Evolutionary conservation across 495 filamentous ascomycete genomes (phyloP).

Genomic region (Tuber umbilicatum): DNA sequence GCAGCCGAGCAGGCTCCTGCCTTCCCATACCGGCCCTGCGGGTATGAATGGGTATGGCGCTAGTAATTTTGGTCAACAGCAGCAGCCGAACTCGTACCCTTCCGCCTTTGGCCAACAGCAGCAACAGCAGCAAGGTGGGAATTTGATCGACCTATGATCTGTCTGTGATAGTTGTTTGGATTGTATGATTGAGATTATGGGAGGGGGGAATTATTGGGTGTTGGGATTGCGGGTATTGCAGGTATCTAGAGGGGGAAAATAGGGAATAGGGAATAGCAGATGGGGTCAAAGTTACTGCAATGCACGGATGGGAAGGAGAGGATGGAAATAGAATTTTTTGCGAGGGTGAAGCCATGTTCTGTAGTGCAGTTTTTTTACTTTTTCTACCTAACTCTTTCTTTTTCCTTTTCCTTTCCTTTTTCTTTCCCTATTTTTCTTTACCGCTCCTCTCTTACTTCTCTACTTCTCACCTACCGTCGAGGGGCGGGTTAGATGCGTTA

Average conservation of each 20-base stretch:
- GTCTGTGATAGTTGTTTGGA: not conserved
- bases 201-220: not conserved
- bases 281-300: not conserved
- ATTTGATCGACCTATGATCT: slow-evolving; percentile 82
- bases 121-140: slow-evolving; percentile 63
- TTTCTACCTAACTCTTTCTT: not conserved
- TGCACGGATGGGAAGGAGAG: not conserved
- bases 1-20: slow-evolving; percentile 51
- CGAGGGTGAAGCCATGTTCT: not conserved
- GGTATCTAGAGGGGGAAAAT: not conserved
- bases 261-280: not conserved
- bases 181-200: not conserved
- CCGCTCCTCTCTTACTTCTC: not conserved
- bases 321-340: slow-evolving; percentile 1
- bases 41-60: slow-evolving; percentile 50
- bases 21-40: slow-evolving; percentile 72
- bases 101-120: slow-evolving; percentile 51
- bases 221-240: not conserved
- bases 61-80: slow-evolving; percentile 47
- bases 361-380: not conserved
- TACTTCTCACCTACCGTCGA: not conserved
- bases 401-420: not conserved
- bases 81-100: slow-evolving; percentile 41
- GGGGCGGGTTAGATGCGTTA: not conserved
- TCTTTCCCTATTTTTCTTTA: not conserved